Conservation (phyloP, 257 asterid species). For the Solanum chaucha region DNA sequence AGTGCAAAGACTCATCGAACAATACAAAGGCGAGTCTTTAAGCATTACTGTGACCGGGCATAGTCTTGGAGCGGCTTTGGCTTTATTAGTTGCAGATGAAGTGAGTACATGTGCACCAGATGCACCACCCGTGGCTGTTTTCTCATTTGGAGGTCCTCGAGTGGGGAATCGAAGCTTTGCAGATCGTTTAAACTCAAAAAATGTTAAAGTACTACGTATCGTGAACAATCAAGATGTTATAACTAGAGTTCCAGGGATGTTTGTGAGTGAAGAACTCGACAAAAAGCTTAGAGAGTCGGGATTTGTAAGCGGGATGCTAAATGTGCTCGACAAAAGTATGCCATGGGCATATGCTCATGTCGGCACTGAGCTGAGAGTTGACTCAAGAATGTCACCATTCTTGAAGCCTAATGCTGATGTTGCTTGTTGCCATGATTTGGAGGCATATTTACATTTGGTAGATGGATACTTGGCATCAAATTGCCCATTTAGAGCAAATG, state of each 20-base stretch:
- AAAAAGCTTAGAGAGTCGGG: slow-evolving; percentile 33
- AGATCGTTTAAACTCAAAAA: slow-evolving; percentile 21
- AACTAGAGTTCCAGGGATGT: slow-evolving; percentile 83
- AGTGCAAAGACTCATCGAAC: slow-evolving; percentile 42
- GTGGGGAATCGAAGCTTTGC: slow-evolving; percentile 71
- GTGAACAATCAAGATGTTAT: slow-evolving; percentile 72
- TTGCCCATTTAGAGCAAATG: slow-evolving; percentile 75
- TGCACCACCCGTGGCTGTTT: slow-evolving; percentile 60
- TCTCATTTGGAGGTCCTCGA: slow-evolving; percentile 88
- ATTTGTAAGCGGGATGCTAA: slow-evolving; percentile 15
- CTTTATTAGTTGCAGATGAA: slow-evolving; percentile 59
- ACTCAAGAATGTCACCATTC: slow-evolving; percentile 74
- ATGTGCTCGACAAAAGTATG: slow-evolving; percentile 45
- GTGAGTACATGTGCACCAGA: slow-evolving; percentile 38
- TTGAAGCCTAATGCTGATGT: slow-evolving; percentile 62
- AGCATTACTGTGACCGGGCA: slow-evolving; percentile 89
- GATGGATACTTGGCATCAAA: slow-evolving; percentile 80
- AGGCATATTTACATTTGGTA: slow-evolving; percentile 77
- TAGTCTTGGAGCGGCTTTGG: slow-evolving; percentile 88
- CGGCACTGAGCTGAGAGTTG: slow-evolving; percentile 57
- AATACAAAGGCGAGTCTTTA: slow-evolving; percentile 64
- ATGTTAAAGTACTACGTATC: slow-evolving; percentile 53
- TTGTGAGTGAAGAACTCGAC: slow-evolving; percentile 62
- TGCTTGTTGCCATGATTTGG: slow-evolving; percentile 91
- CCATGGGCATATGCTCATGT: slow-evolving; percentile 93